Base-by-base conservation (phyloP, 768 basidiomycete genomes). In the Gloeopeniophorella convolvens region DNA sequence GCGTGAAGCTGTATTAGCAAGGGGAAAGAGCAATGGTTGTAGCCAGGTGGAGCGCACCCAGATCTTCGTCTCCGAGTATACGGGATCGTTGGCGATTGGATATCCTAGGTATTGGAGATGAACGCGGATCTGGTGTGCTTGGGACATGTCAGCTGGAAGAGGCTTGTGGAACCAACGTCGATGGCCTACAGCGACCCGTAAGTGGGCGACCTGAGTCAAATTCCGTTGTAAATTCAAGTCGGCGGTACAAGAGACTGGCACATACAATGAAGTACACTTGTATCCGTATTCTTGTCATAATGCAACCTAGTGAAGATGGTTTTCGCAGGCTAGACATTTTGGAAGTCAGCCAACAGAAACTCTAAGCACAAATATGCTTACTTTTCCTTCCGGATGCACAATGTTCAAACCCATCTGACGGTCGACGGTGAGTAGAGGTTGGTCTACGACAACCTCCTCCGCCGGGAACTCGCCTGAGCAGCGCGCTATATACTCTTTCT, bases 321-420 rank as follows among this genome's bases (percentile, higher is more conserved):
- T 65, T 87, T 87, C 0, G 95, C 89, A 15, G 76, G 77, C 90
- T 96, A 42, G 5, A 10, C 10, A 12, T 3, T 20, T 11, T 13
- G 34, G 18, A 42, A 42, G 26, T 34, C 15, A 40, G 28, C 2
- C 16, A 55, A 60, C 1, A 18, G 20, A 13, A 28, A 1, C 11
- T 30, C 10, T 2, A 33, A 43, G 15, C 5, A n/a, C 15, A 42
- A 24, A 11, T 32, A 30, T 6, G 48, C 68, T 31, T 60, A 90
- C 92, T 76, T 97, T 93, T 35, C 96, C 96, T 49, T 94, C 83
- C 0, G 94, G 91, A 62, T 96, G 91, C 13, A 97, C 89, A 44
- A 98, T 85, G 54, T 97, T 97, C 39, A 99, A 68, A 3, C 96
- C 96, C 83, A 97, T 93, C 63, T 97, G 94, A 44, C 93, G 77